A percentile compares a stretch with the other conserved stretches of the same genome.
These are phyloP conservation scores for Nigrospora osmanthi DNA, from an alignment of 2,329 filamentous ascomycete species.

Conservation along the genomic window DNA sequence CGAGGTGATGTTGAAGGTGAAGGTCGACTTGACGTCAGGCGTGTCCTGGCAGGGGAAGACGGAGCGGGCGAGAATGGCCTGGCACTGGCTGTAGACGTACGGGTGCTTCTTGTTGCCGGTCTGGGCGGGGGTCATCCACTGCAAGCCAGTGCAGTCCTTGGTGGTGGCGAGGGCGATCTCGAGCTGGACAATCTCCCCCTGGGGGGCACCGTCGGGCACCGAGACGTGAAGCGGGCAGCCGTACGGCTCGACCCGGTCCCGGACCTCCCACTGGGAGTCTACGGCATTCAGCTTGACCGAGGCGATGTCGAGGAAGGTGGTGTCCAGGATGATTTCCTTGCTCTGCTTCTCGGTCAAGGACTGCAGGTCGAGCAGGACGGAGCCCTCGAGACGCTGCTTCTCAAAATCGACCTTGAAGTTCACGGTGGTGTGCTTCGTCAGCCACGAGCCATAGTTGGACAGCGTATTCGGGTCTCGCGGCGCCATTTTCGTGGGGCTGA, in stretches of 20 bases:
- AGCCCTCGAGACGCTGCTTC: slow-evolving; percentile 67
- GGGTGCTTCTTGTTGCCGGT: slow-evolving; percentile 93
- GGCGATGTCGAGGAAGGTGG: slow-evolving; percentile 71
- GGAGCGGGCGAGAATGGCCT: slow-evolving; percentile 90
- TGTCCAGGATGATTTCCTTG: slow-evolving; percentile 77
- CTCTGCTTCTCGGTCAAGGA: slow-evolving; percentile 67
- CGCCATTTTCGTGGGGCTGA: slow-evolving; percentile 18
- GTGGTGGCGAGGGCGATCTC: slow-evolving; percentile 74
- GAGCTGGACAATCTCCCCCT: slow-evolving; percentile 44
- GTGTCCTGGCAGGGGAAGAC: slow-evolving; percentile 97
- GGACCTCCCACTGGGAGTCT: slow-evolving; percentile 59
- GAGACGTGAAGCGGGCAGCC: slow-evolving; percentile 62
- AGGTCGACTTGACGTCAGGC: slow-evolving; percentile 93
- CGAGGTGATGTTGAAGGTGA: slow-evolving; percentile 81
- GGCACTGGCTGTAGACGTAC: slow-evolving; percentile 97
- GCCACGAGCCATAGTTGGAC: slow-evolving; percentile 85
- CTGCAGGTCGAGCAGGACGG: slow-evolving; percentile 68
- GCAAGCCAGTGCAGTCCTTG: slow-evolving; percentile 79
- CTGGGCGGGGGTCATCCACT: slow-evolving; percentile 91
- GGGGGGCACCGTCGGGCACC: slow-evolving; percentile 45
- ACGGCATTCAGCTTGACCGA: slow-evolving; percentile 62
- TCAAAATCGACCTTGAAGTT: slow-evolving; percentile 81
- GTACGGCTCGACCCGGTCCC: slow-evolving; percentile 64
- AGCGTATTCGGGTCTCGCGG: slow-evolving; percentile 80
- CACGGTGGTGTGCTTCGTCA: slow-evolving; percentile 74